Conservation (phyloP, 139 green algal species). For the Volvox africanus region DNA sequence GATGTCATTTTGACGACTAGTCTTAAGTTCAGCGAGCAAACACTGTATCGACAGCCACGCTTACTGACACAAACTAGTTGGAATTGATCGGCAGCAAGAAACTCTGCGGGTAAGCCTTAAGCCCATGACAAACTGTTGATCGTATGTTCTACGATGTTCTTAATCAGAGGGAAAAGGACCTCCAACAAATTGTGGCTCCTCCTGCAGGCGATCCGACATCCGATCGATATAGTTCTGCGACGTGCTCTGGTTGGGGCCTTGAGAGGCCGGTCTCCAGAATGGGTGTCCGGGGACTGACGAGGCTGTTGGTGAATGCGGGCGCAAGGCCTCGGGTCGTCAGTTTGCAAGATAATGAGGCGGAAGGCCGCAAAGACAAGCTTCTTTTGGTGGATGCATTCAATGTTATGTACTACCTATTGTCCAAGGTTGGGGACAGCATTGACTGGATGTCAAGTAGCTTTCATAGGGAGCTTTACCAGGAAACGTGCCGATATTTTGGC, state of each 20-base stretch:
- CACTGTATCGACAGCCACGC: too few relatives aligned
- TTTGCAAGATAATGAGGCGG: background rate
- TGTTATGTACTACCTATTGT: background rate
- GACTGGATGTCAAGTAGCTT: background rate
- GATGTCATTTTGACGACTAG: too few relatives aligned
- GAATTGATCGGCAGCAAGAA: too few relatives aligned
- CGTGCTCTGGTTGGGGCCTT: background rate
- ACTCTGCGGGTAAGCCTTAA: too few relatives aligned
- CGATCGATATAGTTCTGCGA: too few relatives aligned
- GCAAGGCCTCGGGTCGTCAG: background rate
- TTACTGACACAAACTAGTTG: too few relatives aligned
- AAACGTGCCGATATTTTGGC: background rate
- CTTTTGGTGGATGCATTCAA: slow-evolving; percentile 18
- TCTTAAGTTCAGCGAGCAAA: too few relatives aligned
- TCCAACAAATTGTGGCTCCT: too few relatives aligned
- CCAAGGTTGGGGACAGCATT: background rate
- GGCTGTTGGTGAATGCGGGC: background rate
- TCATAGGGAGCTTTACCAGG: background rate
- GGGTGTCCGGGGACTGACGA: background rate
- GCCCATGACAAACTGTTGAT: too few relatives aligned
- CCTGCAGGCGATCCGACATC: too few relatives aligned
- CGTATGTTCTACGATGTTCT: too few relatives aligned
- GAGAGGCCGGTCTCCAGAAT: background rate
- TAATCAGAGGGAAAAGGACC: too few relatives aligned
- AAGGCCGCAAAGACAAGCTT: background rate